Evolutionary conservation across 768 basidiomycete species (phyloP).

Genomic region (Amyloporia xantha): DNA sequence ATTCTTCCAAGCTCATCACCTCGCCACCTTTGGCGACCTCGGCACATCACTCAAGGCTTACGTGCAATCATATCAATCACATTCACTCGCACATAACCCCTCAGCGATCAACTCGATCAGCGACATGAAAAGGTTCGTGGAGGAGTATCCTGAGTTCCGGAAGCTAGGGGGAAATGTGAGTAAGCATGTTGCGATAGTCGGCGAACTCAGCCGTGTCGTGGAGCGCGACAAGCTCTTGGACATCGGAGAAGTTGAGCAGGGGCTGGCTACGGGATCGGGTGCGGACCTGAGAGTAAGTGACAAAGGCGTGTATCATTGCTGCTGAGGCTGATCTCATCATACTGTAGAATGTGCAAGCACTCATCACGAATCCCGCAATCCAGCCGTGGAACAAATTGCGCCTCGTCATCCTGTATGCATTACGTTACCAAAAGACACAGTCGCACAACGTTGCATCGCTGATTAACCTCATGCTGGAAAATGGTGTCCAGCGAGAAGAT

Average conservation of each 20-base stretch:
- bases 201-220: slow-evolving; percentile 89
- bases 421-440: slow-evolving; percentile 90
- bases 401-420: slow-evolving; percentile 84
- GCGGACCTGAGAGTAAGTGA: slow-evolving; percentile 74
- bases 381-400: slow-evolving; percentile 81
- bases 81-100: slow-evolving; percentile 68
- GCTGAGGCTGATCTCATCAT: background rate
- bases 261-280: slow-evolving; percentile 86
- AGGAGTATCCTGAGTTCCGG: slow-evolving; percentile 96
- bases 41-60: slow-evolving; percentile 88
- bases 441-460: slow-evolving; percentile 75
- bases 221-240: slow-evolving; percentile 80
- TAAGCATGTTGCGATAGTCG: slow-evolving; percentile 96
- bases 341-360: slow-evolving; percentile 70
- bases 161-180: slow-evolving; percentile 97
- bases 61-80: slow-evolving; percentile 87
- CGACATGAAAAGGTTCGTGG: slow-evolving; percentile 97
- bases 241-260: slow-evolving; percentile 93
- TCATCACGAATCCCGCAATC: slow-evolving; percentile 62
- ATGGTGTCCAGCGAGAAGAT: slow-evolving; percentile 73
- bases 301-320: background rate
- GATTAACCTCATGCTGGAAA: slow-evolving; percentile 66
- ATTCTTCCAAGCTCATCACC: slow-evolving; percentile 86
- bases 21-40: slow-evolving; percentile 94
- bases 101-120: slow-evolving; percentile 86